Conservation (phyloP, 2,329 filamentous ascomycete genomes). For the Sporothrix curviconia region DNA sequence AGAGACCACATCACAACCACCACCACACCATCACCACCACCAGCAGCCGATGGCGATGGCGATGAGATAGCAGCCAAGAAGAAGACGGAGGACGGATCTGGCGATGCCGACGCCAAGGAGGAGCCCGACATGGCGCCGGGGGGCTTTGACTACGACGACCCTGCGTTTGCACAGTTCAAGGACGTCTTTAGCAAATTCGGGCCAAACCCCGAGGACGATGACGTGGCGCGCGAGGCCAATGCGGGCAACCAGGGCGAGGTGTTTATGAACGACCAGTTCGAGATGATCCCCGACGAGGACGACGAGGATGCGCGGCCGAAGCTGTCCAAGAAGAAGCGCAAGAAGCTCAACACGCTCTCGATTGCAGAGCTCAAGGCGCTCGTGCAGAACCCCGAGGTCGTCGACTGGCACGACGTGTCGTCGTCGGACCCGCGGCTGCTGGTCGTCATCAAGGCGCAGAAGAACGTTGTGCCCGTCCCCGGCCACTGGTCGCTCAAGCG, state of each 20-base stretch:
- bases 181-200: conserved; percentile 77
- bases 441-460: conserved; percentile 88
- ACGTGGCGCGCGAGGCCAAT: conserved; percentile 57
- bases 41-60: not conserved
- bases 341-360: conserved; percentile 83
- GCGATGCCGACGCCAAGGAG: conserved; percentile 22
- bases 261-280: conserved; percentile 75
- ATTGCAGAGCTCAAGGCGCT: conserved; percentile 90
- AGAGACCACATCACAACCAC: not conserved
- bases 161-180: conserved; percentile 77
- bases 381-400: conserved; percentile 83
- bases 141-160: conserved; percentile 55
- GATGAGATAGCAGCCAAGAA: not conserved
- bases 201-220: conserved; percentile 55
- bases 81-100: conserved; percentile 21
- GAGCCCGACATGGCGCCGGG: conserved; percentile 36
- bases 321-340: conserved; percentile 90
- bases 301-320: conserved; percentile 48
- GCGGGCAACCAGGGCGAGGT: conserved; percentile 75
- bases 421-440: conserved; percentile 82
- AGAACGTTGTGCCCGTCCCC: conserved; percentile 93
- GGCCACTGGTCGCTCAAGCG: conserved; percentile 92
- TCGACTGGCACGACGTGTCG: conserved; percentile 95
- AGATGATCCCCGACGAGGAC: conserved; percentile 80
- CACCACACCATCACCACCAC: not conserved